Evolutionary conservation across 2,329 filamentous ascomycete species (phyloP).

Genomic region (Hymenoscyphus fraxineus): DNA sequence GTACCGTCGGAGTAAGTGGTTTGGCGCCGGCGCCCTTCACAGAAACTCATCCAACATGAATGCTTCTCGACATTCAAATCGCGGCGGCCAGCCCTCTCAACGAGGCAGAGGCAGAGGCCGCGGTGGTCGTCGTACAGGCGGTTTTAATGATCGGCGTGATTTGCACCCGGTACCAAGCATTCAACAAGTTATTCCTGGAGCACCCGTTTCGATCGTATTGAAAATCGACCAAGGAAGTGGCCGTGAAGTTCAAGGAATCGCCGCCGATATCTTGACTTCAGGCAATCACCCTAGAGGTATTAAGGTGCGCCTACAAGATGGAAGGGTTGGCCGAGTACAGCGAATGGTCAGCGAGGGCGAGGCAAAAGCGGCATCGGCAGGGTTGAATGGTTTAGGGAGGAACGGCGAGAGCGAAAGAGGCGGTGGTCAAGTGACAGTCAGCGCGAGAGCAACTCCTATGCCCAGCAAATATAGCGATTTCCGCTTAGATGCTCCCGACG

Average conservation of each 20-base stretch:
- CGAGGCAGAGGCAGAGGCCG: slow-evolving; percentile 7
- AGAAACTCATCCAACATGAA: slow-evolving; percentile 8
- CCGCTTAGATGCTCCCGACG: slow-evolving; percentile 19
- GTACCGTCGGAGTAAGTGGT: too few species aligned
- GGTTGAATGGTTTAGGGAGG: slow-evolving; percentile 21
- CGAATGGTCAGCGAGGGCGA: slow-evolving; percentile 26
- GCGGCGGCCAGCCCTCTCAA: slow-evolving; percentile 3
- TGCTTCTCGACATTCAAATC: slow-evolving; percentile 9
- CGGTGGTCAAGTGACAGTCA: slow-evolving; percentile 2
- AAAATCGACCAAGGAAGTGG: slow-evolving; percentile 34
- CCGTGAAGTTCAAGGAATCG: slow-evolving; percentile 29
- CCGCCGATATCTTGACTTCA: slow-evolving; percentile 30
- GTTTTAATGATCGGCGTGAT: neutral
- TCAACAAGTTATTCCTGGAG: slow-evolving; percentile 24
- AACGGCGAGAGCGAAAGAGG: slow-evolving; percentile 16
- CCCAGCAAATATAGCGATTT: slow-evolving; percentile 19
- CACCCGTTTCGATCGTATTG: slow-evolving; percentile 32
- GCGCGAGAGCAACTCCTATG: neutral
- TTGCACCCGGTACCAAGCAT: slow-evolving; percentile 25
- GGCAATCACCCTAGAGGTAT: slow-evolving; percentile 34
- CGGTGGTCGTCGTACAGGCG: slow-evolving; percentile 1
- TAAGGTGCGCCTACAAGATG: slow-evolving; percentile 33
- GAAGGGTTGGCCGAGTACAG: slow-evolving; percentile 32
- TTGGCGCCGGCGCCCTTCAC: neutral
- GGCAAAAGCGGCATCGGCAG: slow-evolving; percentile 14